Percentiles rank a stretch among this genome's conserved stretches.
Conservation (phyloP, 352 stramenopile genomes). For the Pythium brassicae region DNA sequence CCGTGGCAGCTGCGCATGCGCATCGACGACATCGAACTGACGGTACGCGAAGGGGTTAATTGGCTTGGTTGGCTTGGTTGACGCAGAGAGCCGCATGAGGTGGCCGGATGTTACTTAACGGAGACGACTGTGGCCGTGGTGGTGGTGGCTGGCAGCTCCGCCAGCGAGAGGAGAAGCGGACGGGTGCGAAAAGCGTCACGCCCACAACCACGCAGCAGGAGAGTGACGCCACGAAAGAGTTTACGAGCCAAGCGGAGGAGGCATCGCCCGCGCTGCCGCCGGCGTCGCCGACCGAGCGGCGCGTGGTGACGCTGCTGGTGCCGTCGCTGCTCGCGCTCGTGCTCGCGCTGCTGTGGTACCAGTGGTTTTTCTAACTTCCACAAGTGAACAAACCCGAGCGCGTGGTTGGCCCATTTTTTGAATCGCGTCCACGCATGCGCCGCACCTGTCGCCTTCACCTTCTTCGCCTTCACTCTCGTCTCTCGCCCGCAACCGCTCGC, state of each 20-base stretch:
- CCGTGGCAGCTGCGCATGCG: conserved; percentile 70
- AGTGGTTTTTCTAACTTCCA: conserved; percentile 20
- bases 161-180: conserved; percentile 36
- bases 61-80: conserved; percentile 20
- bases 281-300: conserved; percentile 16
- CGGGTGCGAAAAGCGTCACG: conserved; percentile 12
- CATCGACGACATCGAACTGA: conserved; percentile 80
- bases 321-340: conserved; percentile 45
- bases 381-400: no score
- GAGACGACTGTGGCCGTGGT: not conserved
- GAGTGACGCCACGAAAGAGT: conserved; percentile 3
- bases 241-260: not conserved
- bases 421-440: no score
- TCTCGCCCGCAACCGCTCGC: no score
- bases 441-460: no score
- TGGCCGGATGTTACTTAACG: not conserved
- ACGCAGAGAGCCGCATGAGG: not conserved
- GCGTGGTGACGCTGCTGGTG: conserved; percentile 38
- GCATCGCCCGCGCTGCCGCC: conserved; percentile 8
- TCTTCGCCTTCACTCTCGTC: no score
- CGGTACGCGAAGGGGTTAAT: conserved; percentile 27
- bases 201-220: not conserved
- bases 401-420: no score
- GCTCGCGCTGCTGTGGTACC: conserved; percentile 41
- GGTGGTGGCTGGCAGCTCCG: conserved; percentile 22